Conservation (phyloP, 768 basidiomycete genomes). For the Lactifluus hygrophoroides region DNA sequence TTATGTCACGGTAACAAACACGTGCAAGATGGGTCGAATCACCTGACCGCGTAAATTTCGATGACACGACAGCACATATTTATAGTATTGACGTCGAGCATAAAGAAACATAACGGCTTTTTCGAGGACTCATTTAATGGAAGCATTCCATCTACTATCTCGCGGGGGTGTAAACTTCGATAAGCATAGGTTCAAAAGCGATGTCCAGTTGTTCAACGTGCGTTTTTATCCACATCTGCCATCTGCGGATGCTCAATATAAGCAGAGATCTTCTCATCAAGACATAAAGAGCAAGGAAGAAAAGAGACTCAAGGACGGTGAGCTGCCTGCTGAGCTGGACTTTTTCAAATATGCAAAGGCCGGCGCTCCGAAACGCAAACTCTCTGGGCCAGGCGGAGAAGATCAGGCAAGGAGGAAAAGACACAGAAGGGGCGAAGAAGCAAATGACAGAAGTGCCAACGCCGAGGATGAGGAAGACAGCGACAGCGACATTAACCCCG, state of each 20-base stretch:
- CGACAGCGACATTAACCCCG: conserved; percentile 21
- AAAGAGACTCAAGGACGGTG: conserved; percentile 30
- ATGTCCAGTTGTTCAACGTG: conserved; percentile 66
- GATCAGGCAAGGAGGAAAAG: conserved; percentile 6
- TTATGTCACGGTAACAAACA: neutral
- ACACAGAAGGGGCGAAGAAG: conserved; percentile 8
- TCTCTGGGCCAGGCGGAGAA: conserved; percentile 8
- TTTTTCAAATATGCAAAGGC: conserved; percentile 84
- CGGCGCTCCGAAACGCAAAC: conserved; percentile 45
- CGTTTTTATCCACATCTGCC: conserved; percentile 8
- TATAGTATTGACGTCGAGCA: no score
- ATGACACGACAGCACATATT: no score
- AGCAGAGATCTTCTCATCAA: conserved; percentile 24
- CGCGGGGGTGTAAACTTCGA: conserved; percentile 79
- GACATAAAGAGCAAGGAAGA: conserved; percentile 23
- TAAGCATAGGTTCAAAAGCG: conserved; percentile 61
- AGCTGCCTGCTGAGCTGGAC: conserved; percentile 72
- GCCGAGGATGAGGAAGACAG: conserved; percentile 23
- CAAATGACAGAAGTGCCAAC: conserved; percentile 26
- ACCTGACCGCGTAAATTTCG: conserved; percentile 12
- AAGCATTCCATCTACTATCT: conserved; percentile 84
- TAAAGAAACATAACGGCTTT: neutral
- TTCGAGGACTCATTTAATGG: conserved; percentile 37
- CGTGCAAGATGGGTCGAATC: neutral
- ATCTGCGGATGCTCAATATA: neutral